Conservation (phyloP, 2,329 filamentous ascomycete genomes). For the Penicillium janthinellum region DNA sequence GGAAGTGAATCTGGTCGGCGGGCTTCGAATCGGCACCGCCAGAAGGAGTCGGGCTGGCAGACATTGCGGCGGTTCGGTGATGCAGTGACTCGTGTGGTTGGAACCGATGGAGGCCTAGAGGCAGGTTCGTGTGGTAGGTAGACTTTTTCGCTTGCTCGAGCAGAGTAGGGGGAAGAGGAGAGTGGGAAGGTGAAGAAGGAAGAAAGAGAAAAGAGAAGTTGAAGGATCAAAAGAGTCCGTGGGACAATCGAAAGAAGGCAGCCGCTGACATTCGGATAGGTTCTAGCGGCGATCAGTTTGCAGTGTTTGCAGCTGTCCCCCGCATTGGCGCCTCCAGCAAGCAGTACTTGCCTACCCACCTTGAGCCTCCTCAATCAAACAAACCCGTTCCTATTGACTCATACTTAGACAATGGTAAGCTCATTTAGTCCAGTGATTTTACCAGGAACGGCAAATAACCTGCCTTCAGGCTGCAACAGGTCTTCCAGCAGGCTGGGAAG, state of each 20-base stretch:
- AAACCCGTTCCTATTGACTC: not conserved
- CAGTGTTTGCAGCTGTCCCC: conserved; percentile 29
- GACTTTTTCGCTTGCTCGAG: not conserved
- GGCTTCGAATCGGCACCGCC: conserved; percentile 42
- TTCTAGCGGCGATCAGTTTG: conserved; percentile 21
- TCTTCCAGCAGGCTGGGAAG: conserved; percentile 86
- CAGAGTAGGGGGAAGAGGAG: not conserved
- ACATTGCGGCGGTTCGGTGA: conserved; percentile 31
- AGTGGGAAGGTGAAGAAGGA: not conserved
- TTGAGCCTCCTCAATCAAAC: not conserved
- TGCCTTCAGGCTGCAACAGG: conserved; percentile 70
- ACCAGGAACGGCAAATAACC: not conserved
- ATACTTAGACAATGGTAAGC: conserved; percentile 11
- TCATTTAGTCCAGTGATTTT: not conserved
- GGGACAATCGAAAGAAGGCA: not conserved
- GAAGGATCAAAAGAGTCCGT: not conserved
- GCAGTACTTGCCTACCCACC: not conserved
- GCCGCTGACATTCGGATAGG: not conserved
- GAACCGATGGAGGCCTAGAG: not conserved
- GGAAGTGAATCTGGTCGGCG: conserved; percentile 83
- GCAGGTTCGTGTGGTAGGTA: not conserved
- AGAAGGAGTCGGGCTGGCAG: conserved; percentile 47
- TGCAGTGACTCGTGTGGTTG: not conserved
- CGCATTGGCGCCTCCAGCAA: conserved; percentile 29
- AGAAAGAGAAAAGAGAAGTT: not conserved